A percentile compares a stretch with the other conserved stretches of the same genome.
phyloP scores from a whole-genome alignment of 257 asterid species.

The Capsicum rhomboideum region DNA sequence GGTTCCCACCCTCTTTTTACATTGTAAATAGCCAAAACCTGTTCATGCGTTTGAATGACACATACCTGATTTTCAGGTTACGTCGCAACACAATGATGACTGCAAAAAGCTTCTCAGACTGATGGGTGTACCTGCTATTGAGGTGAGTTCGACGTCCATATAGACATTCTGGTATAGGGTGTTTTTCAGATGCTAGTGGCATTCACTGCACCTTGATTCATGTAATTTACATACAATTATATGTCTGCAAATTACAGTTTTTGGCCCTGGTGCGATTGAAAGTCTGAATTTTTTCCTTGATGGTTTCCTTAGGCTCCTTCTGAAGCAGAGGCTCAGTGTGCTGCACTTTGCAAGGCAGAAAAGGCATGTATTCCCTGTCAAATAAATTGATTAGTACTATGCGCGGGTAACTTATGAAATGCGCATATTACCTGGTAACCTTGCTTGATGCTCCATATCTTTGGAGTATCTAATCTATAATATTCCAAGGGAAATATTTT shows the following conservation, averaged over 20 bases:
- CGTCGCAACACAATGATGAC: constrained; percentile 88
- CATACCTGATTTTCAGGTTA: constrained; percentile 46
- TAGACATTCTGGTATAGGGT: neutral
- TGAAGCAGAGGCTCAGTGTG: constrained; percentile 99
- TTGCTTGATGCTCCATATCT: neutral
- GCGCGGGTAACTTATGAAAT: neutral
- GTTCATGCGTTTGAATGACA: neutral
- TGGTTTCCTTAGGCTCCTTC: constrained; percentile 72
- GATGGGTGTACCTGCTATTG: constrained; percentile 97
- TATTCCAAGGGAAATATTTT: neutral
- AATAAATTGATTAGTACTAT: constrained; percentile 3
- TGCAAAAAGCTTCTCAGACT: constrained; percentile 90
- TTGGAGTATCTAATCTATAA: neutral
- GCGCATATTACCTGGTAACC: neutral
- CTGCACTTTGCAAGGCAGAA: constrained; percentile 70
- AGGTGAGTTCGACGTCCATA: constrained; percentile 44
- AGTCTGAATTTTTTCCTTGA: neutral
- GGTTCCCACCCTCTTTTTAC: neutral
- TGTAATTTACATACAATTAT: neutral
- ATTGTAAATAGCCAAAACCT: neutral
- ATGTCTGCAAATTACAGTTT: neutral
- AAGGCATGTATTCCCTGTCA: constrained; percentile 38
- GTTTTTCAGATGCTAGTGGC: neutral
- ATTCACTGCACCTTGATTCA: neutral
- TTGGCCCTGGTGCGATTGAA: neutral